A percentile compares a stretch with the other conserved stretches of the same genome.
Conservation (phyloP, 2,329 filamentous ascomycete species). For the Cytospora schulzeri region DNA sequence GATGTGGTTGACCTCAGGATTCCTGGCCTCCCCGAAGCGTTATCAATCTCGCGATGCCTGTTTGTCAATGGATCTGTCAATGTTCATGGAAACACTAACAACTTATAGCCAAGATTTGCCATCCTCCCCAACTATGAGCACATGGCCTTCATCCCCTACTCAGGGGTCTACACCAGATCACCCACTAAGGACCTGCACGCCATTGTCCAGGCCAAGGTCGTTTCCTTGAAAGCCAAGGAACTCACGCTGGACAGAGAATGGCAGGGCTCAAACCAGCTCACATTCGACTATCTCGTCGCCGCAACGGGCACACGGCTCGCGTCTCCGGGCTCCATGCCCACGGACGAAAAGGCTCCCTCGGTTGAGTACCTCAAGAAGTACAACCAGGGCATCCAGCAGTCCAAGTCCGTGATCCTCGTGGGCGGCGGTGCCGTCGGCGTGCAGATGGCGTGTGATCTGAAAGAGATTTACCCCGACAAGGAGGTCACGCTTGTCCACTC, state of each 20-base stretch:
- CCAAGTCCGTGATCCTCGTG: slow-evolving; percentile 38
- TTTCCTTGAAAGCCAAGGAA: slow-evolving; percentile 37
- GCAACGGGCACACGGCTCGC: slow-evolving; percentile 45
- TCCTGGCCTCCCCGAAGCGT: too few relatives aligned
- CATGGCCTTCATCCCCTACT: slow-evolving; percentile 52
- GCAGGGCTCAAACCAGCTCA: slow-evolving; percentile 37
- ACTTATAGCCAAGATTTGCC: slow-evolving; percentile 44
- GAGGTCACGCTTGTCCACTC: slow-evolving; percentile 51
- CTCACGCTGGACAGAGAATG: slow-evolving; percentile 40
- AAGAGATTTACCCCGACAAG: slow-evolving; percentile 49
- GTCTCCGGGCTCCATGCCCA: slow-evolving; percentile 40
- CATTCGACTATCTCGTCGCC: slow-evolving; percentile 47
- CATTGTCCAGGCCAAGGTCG: slow-evolving; percentile 39
- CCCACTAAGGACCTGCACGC: slow-evolving; percentile 38
- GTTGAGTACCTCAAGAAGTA: slow-evolving; percentile 39
- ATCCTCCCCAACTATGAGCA: slow-evolving; percentile 47
- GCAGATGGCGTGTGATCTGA: slow-evolving; percentile 52
- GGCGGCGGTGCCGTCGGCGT: slow-evolving; percentile 55
- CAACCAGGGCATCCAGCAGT: slow-evolving; percentile 38
- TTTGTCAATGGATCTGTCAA: neutral
- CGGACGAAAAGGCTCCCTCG: slow-evolving; percentile 38
- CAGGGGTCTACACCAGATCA: slow-evolving; percentile 35
- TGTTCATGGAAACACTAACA: neutral
- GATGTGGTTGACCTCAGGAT: too few relatives aligned
- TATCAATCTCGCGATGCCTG: too few relatives aligned